phyloP scores from a whole-genome alignment of 163 green algal species.

The Scenedesmus sp. region DNA sequence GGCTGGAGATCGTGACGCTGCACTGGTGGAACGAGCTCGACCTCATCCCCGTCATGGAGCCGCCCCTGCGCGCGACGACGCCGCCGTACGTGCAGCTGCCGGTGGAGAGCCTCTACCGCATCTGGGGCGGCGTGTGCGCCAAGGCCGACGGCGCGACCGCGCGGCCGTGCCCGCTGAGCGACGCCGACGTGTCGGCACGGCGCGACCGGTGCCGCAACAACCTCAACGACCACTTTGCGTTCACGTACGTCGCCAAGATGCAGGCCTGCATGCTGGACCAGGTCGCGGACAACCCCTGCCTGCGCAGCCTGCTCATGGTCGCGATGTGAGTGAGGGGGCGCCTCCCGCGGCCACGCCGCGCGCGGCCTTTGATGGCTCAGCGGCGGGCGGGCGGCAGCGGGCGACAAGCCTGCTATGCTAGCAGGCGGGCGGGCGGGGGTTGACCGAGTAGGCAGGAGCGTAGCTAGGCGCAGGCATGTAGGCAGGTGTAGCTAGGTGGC shows the following conservation, averaged over 20 bases:
- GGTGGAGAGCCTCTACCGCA: background rate
- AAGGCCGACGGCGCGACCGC: slow-evolving; percentile 15
- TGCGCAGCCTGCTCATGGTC: background rate
- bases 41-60: slow-evolving; percentile 11
- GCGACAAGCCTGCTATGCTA: too few species aligned
- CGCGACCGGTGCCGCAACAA: slow-evolving; percentile 27
- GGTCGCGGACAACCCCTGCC: background rate
- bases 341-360: too few species aligned
- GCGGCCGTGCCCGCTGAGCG: background rate
- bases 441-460: too few species aligned
- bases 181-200: too few species aligned
- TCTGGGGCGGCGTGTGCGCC: slow-evolving; percentile 18
- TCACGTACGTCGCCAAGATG: slow-evolving; percentile 31
- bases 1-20: background rate
- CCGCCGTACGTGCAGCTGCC: slow-evolving; percentile 14
- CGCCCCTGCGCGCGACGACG: background rate
- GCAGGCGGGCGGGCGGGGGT: too few species aligned
- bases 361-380: too few species aligned
- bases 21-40: slow-evolving; percentile 42
- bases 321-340: too few species aligned
- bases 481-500: too few species aligned
- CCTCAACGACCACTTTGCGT: slow-evolving; percentile 38
- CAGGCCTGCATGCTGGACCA: slow-evolving; percentile 21
- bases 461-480: too few species aligned
- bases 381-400: too few species aligned